Conservation (phyloP, 352 stramenopile genomes). For the Blastocystis sp. region DNA sequence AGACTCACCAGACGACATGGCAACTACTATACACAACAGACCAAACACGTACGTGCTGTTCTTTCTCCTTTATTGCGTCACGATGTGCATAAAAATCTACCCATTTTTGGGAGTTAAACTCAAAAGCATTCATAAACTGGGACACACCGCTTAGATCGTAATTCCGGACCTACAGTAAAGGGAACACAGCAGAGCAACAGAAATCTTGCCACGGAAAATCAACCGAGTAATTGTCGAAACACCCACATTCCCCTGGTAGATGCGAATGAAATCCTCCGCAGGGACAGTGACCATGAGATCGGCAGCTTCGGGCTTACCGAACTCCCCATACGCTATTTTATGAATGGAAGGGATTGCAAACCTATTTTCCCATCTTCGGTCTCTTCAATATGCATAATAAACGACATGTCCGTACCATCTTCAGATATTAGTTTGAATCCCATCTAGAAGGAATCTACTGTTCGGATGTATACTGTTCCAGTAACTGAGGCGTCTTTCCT, state of each 20-base stretch:
- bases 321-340: constrained; percentile 1
- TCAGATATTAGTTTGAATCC: constrained; percentile 18
- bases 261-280: constrained; percentile 3
- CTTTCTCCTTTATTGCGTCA: not conserved
- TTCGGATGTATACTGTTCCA: not conserved
- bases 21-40: no score
- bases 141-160: constrained; percentile 39
- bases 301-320: constrained; percentile 6
- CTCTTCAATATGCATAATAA: constrained; percentile 48
- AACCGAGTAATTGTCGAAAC: not conserved
- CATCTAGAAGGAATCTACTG: not conserved
- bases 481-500: not conserved
- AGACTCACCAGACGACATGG: no score
- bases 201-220: constrained; percentile 1
- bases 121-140: constrained; percentile 20
- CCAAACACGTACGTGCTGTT: not conserved
- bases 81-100: not conserved
- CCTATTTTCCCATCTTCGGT: constrained; percentile 42
- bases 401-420: constrained; percentile 14
- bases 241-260: constrained; percentile 3
- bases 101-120: constrained; percentile 45
- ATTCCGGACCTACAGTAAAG: constrained; percentile 4
- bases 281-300: constrained; percentile 1
- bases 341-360: not conserved
- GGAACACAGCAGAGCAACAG: not conserved